Base-by-base conservation (phyloP, 2,329 filamentous ascomycete species). In the Fusarium sp. region DNA sequence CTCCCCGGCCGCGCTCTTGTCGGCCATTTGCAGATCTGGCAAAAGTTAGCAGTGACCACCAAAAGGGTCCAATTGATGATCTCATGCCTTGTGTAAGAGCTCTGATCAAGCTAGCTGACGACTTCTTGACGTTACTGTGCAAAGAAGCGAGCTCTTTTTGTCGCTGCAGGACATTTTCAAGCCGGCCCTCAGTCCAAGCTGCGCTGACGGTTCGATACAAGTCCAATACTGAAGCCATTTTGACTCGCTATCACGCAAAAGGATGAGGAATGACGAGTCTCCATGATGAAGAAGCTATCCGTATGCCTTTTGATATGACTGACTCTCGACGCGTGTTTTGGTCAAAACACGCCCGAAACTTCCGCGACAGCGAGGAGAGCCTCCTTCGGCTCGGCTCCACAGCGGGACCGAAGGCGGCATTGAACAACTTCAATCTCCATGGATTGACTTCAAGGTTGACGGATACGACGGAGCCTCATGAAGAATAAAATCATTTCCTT, bases 161-260 rank as follows among this genome's bases (percentile, higher is more conserved):
- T 15, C 60, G 60, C 17, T 67, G 65, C 2, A 67, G 11, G 2
- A 67, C 65, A 38, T 67, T 67, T 2, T 65, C 65, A 2, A 67
- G 35, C 1, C 65, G 45, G 0, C 65, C 60, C 5, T 67, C 65
- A 0, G 37, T 22, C 65, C 47, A 67, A 0, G 65, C 45, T 2
- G 47, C 47, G 6, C 11, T 56, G 11, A 65, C 17, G 7, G 35
- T 38, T 14, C 10, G n/a, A 65, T 50, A 50, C 32, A 45, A 50
- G 2, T 65, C 37, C 12, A 47, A 30, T 32, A 17, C 47, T n/a
- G 83, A 45, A 91, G 89, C 75, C 91, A 91, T n/a, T 91, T 90
- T 0, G 15, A 30, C 14, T 30, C 5, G 25, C 10, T 50, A 50
- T 50, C 9, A 17, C 45, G 45, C 15, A 50, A 50, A 50, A 30